A percentile compares a stretch with the other conserved stretches of the same genome.
Evolutionary conservation across 306 rosid species (phyloP).

Genomic region (Sphenostylis stenocarpa): DNA sequence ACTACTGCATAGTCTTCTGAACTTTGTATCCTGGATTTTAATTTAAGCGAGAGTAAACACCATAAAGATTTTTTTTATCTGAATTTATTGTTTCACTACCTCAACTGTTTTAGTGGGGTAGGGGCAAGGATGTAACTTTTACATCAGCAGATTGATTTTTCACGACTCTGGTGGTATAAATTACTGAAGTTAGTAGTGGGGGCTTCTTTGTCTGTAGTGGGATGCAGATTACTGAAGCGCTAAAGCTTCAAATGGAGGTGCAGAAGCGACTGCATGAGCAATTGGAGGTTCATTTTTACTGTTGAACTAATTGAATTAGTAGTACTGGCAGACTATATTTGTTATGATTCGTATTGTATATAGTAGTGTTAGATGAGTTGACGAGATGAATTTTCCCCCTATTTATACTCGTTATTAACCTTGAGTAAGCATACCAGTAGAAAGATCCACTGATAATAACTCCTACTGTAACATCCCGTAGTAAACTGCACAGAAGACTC

Average conservation of each 20-base stretch:
- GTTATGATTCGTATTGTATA: neutral
- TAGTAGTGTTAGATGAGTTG: neutral
- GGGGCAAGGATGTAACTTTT: neutral
- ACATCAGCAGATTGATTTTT: neutral
- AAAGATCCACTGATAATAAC: no score
- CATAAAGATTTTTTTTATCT: neutral
- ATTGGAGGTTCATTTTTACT: constrained; percentile 62
- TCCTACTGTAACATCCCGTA: no score
- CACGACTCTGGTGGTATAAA: neutral
- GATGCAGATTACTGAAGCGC: constrained; percentile 83
- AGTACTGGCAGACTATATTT: neutral
- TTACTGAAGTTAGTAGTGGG: constrained; percentile 5
- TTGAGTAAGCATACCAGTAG: no score
- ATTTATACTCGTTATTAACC: no score
- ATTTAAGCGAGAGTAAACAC: neutral
- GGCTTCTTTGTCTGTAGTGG: constrained; percentile 52
- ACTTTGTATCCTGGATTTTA: neutral
- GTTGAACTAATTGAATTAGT: neutral
- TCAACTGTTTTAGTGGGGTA: neutral
- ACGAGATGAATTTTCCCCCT: neutral
- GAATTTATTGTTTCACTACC: neutral
- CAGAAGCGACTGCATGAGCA: constrained; percentile 90
- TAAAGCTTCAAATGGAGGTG: constrained; percentile 93
- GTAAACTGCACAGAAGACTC: no score
- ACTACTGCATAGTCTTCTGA: neutral